phyloP scores from a whole-genome alignment of 768 basidiomycete species.

The Kwoniella sp. region DNA sequence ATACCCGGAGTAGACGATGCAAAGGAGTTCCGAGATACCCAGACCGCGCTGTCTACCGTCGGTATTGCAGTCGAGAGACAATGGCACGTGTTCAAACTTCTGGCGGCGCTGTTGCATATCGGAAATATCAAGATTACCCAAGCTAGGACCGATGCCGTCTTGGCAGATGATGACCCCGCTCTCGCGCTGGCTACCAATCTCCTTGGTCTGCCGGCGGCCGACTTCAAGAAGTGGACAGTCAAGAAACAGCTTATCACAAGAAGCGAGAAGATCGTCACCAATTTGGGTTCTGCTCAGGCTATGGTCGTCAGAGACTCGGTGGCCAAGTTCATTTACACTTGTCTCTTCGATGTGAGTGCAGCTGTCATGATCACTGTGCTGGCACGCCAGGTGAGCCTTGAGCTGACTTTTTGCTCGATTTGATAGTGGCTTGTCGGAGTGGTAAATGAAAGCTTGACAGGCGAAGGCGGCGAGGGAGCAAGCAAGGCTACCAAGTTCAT shows the following conservation, averaged over 20 bases:
- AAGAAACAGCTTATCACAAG: conserved; percentile 97
- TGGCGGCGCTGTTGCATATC: conserved; percentile 92
- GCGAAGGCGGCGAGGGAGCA: conserved; percentile 89
- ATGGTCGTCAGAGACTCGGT: conserved; percentile 93
- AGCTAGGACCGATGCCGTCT: conserved; percentile 74
- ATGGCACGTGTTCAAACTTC: conserved; percentile 88
- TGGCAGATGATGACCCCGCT: conserved; percentile 80
- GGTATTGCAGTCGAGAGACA: conserved; percentile 97
- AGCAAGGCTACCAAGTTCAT: conserved; percentile 96
- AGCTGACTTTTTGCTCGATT: conserved; percentile 7
- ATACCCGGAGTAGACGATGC: conserved; percentile 93
- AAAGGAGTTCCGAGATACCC: conserved; percentile 90
- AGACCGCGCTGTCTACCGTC: conserved; percentile 92
- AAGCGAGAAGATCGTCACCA: conserved; percentile 90
- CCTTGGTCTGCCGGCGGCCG: conserved; percentile 81
- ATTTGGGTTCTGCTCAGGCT: conserved; percentile 82
- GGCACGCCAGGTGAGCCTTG: not conserved
- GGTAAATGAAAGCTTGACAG: conserved; percentile 93
- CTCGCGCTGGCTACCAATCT: conserved; percentile 82
- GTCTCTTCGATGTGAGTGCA: conserved; percentile 74
- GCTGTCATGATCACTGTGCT: not conserved
- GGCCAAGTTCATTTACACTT: conserved; percentile 97
- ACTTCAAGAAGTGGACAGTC: conserved; percentile 98
- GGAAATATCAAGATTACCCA: conserved; percentile 92
- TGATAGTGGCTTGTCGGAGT: conserved; percentile 84